Conservation (phyloP, 2,329 filamentous ascomycete genomes). For the Aspergillus pseudoterreus region DNA sequence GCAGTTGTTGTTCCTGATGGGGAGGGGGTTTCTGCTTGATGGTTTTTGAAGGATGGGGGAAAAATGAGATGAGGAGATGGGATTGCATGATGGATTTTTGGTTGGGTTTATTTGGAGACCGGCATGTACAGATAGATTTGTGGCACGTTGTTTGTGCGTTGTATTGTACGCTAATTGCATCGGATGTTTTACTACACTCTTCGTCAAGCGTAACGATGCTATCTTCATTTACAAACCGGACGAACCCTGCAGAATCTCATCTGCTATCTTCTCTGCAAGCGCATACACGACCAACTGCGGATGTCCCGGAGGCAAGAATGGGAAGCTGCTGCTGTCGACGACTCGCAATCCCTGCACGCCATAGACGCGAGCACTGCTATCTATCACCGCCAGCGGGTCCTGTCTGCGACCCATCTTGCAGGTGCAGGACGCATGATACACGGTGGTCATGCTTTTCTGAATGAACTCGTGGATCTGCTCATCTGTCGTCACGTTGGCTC, state of each 20-base stretch:
- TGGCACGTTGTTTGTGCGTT: constrained; percentile 23
- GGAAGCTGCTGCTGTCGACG: constrained; percentile 32
- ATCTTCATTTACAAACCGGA: neutral
- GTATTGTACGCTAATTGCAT: constrained; percentile 29
- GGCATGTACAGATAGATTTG: constrained; percentile 33
- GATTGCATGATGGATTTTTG: neutral
- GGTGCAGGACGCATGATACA: constrained; percentile 34
- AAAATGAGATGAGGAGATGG: neutral
- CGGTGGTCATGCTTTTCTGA: constrained; percentile 19
- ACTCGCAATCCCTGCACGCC: constrained; percentile 30
- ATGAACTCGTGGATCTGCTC: constrained; percentile 37
- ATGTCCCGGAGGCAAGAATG: constrained; percentile 36
- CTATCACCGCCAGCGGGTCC: constrained; percentile 33
- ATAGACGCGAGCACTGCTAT: constrained; percentile 26
- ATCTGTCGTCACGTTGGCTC: constrained; percentile 37
- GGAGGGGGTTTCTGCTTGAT: constrained; percentile 16
- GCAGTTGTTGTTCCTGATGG: constrained; percentile 33
- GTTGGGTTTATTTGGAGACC: constrained; percentile 18
- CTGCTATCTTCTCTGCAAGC: constrained; percentile 38
- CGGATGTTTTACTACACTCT: constrained; percentile 5
- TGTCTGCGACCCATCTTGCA: constrained; percentile 36
- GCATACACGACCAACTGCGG: constrained; percentile 35
- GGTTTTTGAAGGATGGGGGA: neutral
- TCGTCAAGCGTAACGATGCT: neutral
- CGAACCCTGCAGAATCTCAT: constrained; percentile 11